phyloP scores from a whole-genome alignment of 1,284 basidiomycete genomes.

The Puccinia horiana region DNA sequence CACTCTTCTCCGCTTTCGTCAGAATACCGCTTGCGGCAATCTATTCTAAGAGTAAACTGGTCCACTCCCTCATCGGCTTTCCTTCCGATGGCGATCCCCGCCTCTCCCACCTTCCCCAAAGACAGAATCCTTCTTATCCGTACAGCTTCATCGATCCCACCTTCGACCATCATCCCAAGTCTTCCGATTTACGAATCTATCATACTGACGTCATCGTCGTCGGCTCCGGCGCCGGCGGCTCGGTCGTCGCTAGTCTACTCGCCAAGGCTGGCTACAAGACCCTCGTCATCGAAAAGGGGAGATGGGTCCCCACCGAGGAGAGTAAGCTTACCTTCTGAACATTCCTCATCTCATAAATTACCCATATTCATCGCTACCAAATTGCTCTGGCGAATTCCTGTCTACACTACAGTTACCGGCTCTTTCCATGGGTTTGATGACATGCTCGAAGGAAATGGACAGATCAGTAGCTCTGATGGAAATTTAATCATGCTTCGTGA shows the following conservation, averaged over 20 bases:
- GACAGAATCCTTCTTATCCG: not conserved
- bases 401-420: constrained; percentile 52
- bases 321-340: constrained; percentile 49
- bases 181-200: not conserved
- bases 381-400: constrained; percentile 55
- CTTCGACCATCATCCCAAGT: not conserved
- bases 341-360: not conserved
- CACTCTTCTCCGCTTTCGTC: constrained; percentile 28
- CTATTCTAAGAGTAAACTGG: not conserved
- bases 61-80: constrained; percentile 9
- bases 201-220: constrained; percentile 55
- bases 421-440: not conserved
- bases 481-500: constrained; percentile 58
- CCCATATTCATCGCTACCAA: constrained; percentile 41
- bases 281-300: constrained; percentile 62
- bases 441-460: constrained; percentile 57
- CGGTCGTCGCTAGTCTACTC: constrained; percentile 59
- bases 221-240: constrained; percentile 62
- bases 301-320: constrained; percentile 58
- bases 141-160: constrained; percentile 8
- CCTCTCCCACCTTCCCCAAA: not conserved
- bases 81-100: constrained; percentile 26
- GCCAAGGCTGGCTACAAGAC: constrained; percentile 58
- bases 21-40: not conserved
- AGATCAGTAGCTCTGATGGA: constrained; percentile 59